phyloP scores from a whole-genome alignment of 768 basidiomycete genomes.

The Lyophyllum semitale region DNA sequence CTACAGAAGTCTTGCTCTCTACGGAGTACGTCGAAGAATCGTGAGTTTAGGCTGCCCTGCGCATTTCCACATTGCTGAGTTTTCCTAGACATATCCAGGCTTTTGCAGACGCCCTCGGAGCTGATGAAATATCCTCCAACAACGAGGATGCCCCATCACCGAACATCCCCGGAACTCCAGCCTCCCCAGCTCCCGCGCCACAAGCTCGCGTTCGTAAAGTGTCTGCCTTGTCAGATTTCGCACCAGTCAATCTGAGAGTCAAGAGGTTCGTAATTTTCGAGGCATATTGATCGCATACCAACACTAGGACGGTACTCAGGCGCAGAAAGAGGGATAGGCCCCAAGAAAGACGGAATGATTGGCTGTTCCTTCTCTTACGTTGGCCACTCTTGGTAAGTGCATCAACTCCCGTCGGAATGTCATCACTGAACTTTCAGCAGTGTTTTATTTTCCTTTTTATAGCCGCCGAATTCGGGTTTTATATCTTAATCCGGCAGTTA shows the following conservation, averaged over 20 bases:
- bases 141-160: constrained; percentile 36
- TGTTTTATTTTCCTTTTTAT: constrained; percentile 84
- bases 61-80: not conserved
- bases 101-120: constrained; percentile 72
- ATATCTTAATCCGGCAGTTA: constrained; percentile 85
- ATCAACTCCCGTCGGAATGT: not conserved
- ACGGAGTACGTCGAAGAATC: constrained; percentile 70
- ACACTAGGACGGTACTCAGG: constrained; percentile 9
- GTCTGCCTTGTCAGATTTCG: constrained; percentile 83
- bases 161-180: constrained; percentile 41
- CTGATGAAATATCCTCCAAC: constrained; percentile 53
- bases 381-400: constrained; percentile 81
- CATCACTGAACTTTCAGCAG: constrained; percentile 72
- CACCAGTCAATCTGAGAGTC: constrained; percentile 86
- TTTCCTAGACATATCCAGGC: constrained; percentile 58
- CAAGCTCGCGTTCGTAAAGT: constrained; percentile 69
- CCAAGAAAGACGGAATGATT: constrained; percentile 67
- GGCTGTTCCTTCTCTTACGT: constrained; percentile 74
- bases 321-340: constrained; percentile 36
- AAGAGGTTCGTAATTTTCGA: constrained; percentile 51
- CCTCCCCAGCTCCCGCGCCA: constrained; percentile 22
- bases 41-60: constrained; percentile 43
- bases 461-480: constrained; percentile 79
- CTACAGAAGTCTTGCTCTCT: constrained; percentile 38
- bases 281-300: not conserved